Conservation (phyloP, 2,329 filamentous ascomycete genomes). For the Fusarium acutatum region DNA sequence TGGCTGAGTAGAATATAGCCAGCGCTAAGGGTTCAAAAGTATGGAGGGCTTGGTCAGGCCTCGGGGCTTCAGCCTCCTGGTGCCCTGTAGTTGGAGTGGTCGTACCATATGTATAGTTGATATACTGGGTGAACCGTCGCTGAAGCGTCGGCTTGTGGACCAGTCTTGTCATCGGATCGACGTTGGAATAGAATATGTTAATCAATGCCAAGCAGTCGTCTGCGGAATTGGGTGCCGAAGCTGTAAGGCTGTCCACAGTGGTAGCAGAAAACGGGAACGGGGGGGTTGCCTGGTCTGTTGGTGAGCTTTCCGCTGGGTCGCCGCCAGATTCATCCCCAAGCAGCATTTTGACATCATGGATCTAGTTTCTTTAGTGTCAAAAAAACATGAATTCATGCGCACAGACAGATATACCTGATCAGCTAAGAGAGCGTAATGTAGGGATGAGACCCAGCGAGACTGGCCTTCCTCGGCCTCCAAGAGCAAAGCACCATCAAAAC, state of each 20-base stretch:
- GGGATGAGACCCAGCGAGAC: background rate
- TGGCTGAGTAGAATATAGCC: background rate
- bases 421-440: background rate
- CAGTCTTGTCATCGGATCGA: background rate
- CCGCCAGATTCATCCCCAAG: background rate
- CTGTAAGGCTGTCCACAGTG: background rate
- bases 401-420: background rate
- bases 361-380: background rate
- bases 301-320: background rate
- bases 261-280: background rate
- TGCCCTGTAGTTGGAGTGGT: background rate
- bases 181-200: background rate
- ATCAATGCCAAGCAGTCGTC: background rate
- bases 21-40: background rate
- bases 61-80: background rate
- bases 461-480: background rate
- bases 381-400: background rate
- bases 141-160: background rate
- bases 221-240: background rate
- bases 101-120: background rate
- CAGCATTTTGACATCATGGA: background rate
- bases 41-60: background rate
- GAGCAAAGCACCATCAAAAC: background rate
- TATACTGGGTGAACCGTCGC: background rate
- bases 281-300: background rate